Conservation (phyloP, 2,329 filamentous ascomycete species). For the Periconia sp. region DNA sequence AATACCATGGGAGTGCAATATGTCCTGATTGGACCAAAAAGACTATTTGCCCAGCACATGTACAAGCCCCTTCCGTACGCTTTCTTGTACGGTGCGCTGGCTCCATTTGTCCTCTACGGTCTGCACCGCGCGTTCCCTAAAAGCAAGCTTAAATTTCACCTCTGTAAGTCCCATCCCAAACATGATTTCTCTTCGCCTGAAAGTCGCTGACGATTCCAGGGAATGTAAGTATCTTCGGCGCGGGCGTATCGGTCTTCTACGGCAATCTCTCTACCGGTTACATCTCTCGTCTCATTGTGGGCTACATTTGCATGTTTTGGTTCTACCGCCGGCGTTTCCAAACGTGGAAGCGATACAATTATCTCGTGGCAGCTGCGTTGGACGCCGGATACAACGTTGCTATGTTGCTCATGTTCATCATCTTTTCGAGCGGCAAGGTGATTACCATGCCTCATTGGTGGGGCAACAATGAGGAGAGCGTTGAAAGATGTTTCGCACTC, state of each 20-base stretch:
- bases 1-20: constrained; percentile 63
- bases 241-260: constrained; percentile 58
- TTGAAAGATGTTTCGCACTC: constrained; percentile 62
- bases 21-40: constrained; percentile 57
- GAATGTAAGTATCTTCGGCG: constrained; percentile 66
- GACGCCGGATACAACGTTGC: constrained; percentile 66
- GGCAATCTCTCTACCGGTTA: constrained; percentile 65
- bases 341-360: constrained; percentile 63
- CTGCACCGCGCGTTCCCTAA: constrained; percentile 58
- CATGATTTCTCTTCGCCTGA: neutral
- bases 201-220: constrained; percentile 29
- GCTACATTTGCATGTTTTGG: constrained; percentile 63
- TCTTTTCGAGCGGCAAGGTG: constrained; percentile 59
- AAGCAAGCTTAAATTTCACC: constrained; percentile 56
- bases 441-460: constrained; percentile 65
- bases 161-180: constrained; percentile 27
- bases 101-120: constrained; percentile 52
- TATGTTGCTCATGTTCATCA: constrained; percentile 62
- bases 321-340: constrained; percentile 58
- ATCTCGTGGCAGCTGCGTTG: constrained; percentile 62
- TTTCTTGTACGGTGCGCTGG: constrained; percentile 54
- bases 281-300: constrained; percentile 58
- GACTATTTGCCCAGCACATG: constrained; percentile 53
- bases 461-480: constrained; percentile 59
- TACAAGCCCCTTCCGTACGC: constrained; percentile 56